phyloP scores from a whole-genome alignment of 2,329 filamentous ascomycete genomes.

The Diaporthe capsici region DNA sequence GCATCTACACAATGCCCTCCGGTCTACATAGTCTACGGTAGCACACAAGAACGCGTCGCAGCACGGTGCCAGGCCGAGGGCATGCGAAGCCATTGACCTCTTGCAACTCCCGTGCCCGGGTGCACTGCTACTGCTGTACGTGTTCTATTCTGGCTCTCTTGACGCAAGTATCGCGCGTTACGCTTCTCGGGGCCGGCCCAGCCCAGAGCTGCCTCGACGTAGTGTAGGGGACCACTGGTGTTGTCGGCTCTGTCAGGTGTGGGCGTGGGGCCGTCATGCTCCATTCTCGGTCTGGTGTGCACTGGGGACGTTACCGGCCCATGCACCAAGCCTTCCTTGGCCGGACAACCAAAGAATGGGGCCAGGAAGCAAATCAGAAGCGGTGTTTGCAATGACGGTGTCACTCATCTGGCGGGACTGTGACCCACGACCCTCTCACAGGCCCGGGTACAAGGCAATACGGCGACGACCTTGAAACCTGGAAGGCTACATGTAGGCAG shows the following conservation, averaged over 20 bases:
- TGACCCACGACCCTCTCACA: constrained; percentile 35
- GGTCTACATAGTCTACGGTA: not conserved
- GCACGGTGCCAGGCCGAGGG: not conserved
- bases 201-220: not conserved
- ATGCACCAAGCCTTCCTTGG: not conserved
- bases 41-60: not conserved
- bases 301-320: not conserved
- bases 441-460: constrained; percentile 39
- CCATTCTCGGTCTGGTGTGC: constrained; percentile 15
- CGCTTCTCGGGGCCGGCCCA: not conserved
- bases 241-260: constrained; percentile 13
- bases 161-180: not conserved
- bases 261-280: not conserved
- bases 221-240: not conserved
- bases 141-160: not conserved
- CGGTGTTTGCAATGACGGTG: constrained; percentile 38
- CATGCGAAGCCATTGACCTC: not conserved
- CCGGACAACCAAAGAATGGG: constrained; percentile 11
- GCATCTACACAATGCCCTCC: not conserved
- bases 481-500: constrained; percentile 35
- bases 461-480: constrained; percentile 41
- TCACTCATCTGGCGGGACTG: constrained; percentile 34
- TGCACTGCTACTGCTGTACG: not conserved
- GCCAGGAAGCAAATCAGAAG: constrained; percentile 18
- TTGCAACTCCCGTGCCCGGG: not conserved